Evolutionary conservation across 2,329 filamentous ascomycete species (phyloP), one percentile per base, ranked within the genome.

Genomic region (Pseudocercospora fijiensis): DNA sequence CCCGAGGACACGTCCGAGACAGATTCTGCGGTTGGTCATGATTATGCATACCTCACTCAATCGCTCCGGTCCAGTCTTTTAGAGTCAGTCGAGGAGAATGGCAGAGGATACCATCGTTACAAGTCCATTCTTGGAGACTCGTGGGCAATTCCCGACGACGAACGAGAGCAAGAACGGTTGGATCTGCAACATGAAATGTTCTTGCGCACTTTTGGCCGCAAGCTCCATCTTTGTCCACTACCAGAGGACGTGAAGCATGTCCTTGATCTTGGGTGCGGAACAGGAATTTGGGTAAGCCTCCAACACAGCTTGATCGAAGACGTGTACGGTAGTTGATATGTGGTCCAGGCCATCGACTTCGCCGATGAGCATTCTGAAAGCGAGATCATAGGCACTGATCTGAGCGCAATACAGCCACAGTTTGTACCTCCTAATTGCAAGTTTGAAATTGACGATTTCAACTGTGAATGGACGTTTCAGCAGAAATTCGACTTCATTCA

Each of bases 241-340:
- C 80, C 20, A 24, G 51, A 65, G 10, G 71, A 74, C 9, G 76
- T 77, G 0, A 74, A 76, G 27, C 75, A 77, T 24, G 79, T 83
- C 13, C 75, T 84, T 16, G 82, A 84, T 67, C 69, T 83, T 18
- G 82, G 81, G 9, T 83, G 80, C 0, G 81, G 81, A 10, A 69
- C 63, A 10, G 76, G 68, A 37, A 70, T 67, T 9, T 68, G 66
- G 63, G 52, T 51, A 33, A 57, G 60, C 24, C 18, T 49, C 22
- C 10, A 18, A 26, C 45, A 24, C 45, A 49, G 4, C 20, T 20
- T 22, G 9, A 4, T 49, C 13, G 18, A 13, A 20, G 5, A 4
- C 18, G 9, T 49, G 26, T 24, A 28, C 16, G 16, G 26, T 53
- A 4, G 16, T 53, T 53, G 49, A 53, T 26, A 24, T 28, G 11